phyloP scores from a whole-genome alignment of 2,329 filamentous ascomycete genomes.

The Blastomyces percursus region DNA sequence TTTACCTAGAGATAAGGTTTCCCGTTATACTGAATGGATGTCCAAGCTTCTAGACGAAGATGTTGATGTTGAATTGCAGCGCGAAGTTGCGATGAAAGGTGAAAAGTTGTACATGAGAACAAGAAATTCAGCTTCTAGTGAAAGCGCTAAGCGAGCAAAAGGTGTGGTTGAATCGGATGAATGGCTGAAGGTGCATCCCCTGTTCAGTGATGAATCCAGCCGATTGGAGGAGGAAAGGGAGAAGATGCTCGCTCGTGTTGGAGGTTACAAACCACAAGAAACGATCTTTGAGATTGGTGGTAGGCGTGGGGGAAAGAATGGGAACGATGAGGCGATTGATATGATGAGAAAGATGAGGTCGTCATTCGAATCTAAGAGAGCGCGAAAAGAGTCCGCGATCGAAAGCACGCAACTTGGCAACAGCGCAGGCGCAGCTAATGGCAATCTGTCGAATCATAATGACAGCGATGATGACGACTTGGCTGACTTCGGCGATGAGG shows the following conservation, averaged over 20 bases:
- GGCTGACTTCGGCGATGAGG: slow-evolving; percentile 28
- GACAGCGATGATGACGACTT: slow-evolving; percentile 30
- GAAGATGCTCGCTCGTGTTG: slow-evolving; percentile 79
- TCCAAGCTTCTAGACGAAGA: slow-evolving; percentile 66
- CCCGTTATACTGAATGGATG: slow-evolving; percentile 69
- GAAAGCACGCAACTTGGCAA: slow-evolving; percentile 19
- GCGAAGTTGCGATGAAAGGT: slow-evolving; percentile 68
- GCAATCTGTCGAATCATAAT: slow-evolving; percentile 23
- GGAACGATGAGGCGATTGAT: slow-evolving; percentile 55
- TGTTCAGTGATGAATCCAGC: slow-evolving; percentile 60
- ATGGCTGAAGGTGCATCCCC: slow-evolving; percentile 64
- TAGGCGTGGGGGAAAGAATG: slow-evolving; percentile 58
- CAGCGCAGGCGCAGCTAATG: slow-evolving; percentile 16
- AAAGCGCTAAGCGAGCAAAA: slow-evolving; percentile 81
- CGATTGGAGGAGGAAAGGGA: slow-evolving; percentile 60
- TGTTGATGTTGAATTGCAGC: slow-evolving; percentile 59
- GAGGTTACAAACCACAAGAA: slow-evolving; percentile 77
- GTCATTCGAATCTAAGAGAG: slow-evolving; percentile 34
- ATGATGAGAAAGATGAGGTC: slow-evolving; percentile 36
- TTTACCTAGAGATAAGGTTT: slow-evolving; percentile 60
- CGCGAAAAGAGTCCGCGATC: slow-evolving; percentile 24
- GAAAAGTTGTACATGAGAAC: slow-evolving; percentile 89
- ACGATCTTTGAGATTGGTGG: slow-evolving; percentile 95
- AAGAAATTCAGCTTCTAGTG: slow-evolving; percentile 74
- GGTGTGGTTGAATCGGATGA: slow-evolving; percentile 58